Percentiles rank a stretch among this genome's conserved stretches.
phyloP scores from a whole-genome alignment of 495 filamentous ascomycete genomes.

The Massariosphaeria phaeospora region DNA sequence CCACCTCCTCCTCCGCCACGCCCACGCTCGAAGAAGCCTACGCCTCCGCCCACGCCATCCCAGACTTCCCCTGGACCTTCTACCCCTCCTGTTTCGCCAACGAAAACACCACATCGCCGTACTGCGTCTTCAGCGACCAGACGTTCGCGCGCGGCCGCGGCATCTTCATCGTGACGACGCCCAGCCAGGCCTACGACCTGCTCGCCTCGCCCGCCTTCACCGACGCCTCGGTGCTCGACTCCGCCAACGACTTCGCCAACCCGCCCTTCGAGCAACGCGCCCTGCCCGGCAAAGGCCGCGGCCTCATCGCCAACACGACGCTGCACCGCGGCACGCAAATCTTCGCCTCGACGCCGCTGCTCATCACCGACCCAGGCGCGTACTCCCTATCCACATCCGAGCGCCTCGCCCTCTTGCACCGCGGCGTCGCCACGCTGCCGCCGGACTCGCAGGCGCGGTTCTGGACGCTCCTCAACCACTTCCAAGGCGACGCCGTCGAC shows the following conservation, averaged over 20 bases:
- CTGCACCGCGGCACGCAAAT: constrained; percentile 26
- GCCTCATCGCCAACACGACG: constrained; percentile 24
- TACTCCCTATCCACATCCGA: constrained; percentile 16
- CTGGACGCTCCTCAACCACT: constrained; percentile 21
- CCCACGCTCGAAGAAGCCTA: constrained; percentile 1
- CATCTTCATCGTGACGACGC: constrained; percentile 18
- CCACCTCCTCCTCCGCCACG: not conserved
- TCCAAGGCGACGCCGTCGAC: constrained; percentile 26
- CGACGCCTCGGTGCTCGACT: not conserved
- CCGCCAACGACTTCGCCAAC: constrained; percentile 10
- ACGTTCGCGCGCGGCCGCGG: constrained; percentile 16
- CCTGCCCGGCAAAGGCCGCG: constrained; percentile 25
- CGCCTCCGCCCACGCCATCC: not conserved
- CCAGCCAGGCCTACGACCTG: constrained; percentile 9
- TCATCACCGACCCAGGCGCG: constrained; percentile 16
- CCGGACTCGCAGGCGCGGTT: constrained; percentile 5
- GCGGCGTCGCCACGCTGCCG: constrained; percentile 16
- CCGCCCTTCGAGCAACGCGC: constrained; percentile 12
- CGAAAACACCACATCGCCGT: constrained; percentile 19
- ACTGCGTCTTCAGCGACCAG: constrained; percentile 20
- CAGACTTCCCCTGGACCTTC: constrained; percentile 22
- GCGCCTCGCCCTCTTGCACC: constrained; percentile 7
- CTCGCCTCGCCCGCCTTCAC: constrained; percentile 17
- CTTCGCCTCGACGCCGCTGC: constrained; percentile 21
- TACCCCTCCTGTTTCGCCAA: constrained; percentile 24